phyloP scores from a whole-genome alignment of 2,329 filamentous ascomycete genomes.

The Verticillium nubilum region DNA sequence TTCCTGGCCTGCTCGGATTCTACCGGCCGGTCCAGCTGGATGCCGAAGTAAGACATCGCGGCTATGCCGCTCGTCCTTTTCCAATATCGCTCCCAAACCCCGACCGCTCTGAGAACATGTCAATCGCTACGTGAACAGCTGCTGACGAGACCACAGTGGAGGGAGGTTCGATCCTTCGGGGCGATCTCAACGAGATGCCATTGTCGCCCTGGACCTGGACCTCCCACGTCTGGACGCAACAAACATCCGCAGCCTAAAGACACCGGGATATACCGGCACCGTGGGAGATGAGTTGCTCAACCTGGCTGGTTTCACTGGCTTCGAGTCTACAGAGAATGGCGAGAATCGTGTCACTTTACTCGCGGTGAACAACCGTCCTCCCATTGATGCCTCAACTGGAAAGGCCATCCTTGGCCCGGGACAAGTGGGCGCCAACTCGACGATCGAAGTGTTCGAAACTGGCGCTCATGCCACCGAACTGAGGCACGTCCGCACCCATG shows the following conservation, averaged over 20 bases:
- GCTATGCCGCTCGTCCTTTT: too few species aligned
- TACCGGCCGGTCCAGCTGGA: constrained; percentile 10
- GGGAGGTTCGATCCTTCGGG: constrained; percentile 18
- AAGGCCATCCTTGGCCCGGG: constrained; percentile 10
- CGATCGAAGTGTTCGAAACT: constrained; percentile 48
- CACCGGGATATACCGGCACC: constrained; percentile 21
- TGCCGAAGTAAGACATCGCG: constrained; percentile 16
- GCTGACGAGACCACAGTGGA: constrained; percentile 1
- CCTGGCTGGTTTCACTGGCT: constrained; percentile 22
- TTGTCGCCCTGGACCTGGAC: constrained; percentile 26
- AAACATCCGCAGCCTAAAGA: constrained; percentile 16
- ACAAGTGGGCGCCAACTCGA: constrained; percentile 32
- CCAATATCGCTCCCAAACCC: background rate
- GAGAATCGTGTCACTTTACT: constrained; percentile 12
- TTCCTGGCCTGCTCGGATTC: constrained; percentile 23
- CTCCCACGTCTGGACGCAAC: constrained; percentile 15
- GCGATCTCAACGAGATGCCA: constrained; percentile 22
- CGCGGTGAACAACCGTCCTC: constrained; percentile 19
- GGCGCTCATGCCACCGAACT: constrained; percentile 8
- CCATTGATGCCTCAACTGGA: constrained; percentile 16
- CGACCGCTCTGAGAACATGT: too few species aligned
- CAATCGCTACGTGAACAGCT: too few species aligned
- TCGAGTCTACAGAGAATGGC: constrained; percentile 14
- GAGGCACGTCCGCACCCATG: constrained; percentile 17
- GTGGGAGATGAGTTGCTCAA: constrained; percentile 22